Evolutionary conservation across 805 yeast genomes (phyloP).

Genomic region (Sugiyamaella marilandica): DNA sequence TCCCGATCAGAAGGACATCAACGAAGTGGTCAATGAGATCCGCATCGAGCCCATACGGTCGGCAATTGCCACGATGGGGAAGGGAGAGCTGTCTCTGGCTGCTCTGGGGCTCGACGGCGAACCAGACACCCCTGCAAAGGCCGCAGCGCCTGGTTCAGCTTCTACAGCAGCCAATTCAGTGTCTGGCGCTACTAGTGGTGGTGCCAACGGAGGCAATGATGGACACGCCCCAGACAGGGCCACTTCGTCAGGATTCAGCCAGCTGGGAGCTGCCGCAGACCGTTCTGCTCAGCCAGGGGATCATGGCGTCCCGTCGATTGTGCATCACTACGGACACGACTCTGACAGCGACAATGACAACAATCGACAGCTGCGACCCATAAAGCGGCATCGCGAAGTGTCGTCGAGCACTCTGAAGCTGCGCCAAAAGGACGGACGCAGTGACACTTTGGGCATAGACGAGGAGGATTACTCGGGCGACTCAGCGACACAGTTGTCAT

Average conservation of each 20-base stretch:
- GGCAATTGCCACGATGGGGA: slow-evolving; percentile 29
- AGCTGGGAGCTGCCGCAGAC: no score
- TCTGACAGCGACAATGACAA: neutral
- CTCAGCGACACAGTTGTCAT: neutral
- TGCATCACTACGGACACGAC: neutral
- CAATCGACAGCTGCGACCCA: neutral
- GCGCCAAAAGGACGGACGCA: neutral
- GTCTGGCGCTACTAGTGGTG: neutral
- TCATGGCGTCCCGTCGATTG: no score
- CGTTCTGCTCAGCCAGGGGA: no score
- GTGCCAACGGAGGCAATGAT: neutral
- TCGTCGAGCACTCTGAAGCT: neutral
- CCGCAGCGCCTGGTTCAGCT: neutral
- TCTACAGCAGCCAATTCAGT: neutral
- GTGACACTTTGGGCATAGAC: neutral
- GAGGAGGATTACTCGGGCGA: slow-evolving; percentile 3
- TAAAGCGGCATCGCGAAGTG: neutral
- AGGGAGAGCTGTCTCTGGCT: slow-evolving; percentile 31
- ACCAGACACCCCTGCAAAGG: neutral
- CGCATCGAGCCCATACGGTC: slow-evolving; percentile 20
- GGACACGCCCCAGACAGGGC: no score
- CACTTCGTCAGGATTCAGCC: no score
- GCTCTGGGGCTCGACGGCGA: slow-evolving; percentile 11
- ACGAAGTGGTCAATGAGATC: slow-evolving; percentile 14
- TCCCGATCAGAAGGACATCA: neutral